Base-by-base conservation (phyloP, 768 basidiomycete genomes). In the Trametes cinnabarina region DNA sequence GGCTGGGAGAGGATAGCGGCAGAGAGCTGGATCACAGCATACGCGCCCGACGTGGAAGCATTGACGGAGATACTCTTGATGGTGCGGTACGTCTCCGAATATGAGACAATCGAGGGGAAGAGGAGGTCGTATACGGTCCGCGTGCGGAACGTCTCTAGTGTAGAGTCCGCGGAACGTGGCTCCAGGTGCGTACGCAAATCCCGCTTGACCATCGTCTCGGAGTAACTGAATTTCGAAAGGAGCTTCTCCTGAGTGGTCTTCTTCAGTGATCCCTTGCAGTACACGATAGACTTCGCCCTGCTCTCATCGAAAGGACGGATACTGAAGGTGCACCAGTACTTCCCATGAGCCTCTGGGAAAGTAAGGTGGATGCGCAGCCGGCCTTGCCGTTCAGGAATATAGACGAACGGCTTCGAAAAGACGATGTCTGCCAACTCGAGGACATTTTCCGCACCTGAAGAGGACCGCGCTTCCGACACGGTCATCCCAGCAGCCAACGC, bases 71-170 rank as follows among this genome's bases (percentile, higher is more conserved):
- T 70, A 0, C 77, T 77, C 56, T 77, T 74, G 54, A 90, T 79
- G 14, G 82, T 79, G 23, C 79, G 86, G 66, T 85, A 89, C 26
- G 75, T 70, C 32, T 75, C 68, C 1, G 80, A 76, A 63, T 90
- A 91, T 15, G 80, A 76, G 23, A 91, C 88, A 44, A 90, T 76
- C 7, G 85, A 82, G 20, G 87, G 79, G 63, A 90, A 89, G 48
- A 89, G 80, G 35, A 84, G 75, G 40, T 87, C 80, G 66, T 91
- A 91, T 0, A 78, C 69, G 0, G 81, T 82, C 35, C 79, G 81
- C 19, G 79, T 76, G 3, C 77, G 79, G 68, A 87, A 85, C 0
- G 75, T 76, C 67, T 86, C 83, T 2, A 70, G 19, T 34, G 20
- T 12, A 14, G 30, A 20, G n/a, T 35, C 12, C 19, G 12, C 9